phyloP scores from a whole-genome alignment of 73 alveolate species.

The Paramecium sexaurelia region DNA sequence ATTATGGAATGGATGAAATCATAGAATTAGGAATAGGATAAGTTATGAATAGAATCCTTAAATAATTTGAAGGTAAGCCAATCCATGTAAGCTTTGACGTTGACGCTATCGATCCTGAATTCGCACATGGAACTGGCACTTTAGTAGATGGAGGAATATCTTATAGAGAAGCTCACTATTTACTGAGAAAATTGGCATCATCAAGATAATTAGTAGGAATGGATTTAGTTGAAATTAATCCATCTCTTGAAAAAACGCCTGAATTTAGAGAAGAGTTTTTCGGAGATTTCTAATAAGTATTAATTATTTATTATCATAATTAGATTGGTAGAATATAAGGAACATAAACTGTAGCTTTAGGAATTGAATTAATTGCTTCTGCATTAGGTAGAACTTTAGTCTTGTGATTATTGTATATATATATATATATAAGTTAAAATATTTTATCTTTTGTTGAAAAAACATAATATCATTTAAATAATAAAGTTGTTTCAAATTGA shows the following conservation, averaged over 20 bases:
- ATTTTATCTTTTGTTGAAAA: no score
- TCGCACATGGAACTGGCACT: conserved; percentile 52
- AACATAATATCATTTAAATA: no score
- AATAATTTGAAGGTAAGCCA: conserved; percentile 47
- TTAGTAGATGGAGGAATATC: conserved; percentile 40
- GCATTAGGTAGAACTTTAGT: conserved; percentile 48
- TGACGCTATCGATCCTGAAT: conserved; percentile 42
- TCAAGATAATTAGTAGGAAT: conserved; percentile 36
- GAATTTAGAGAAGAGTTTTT: conserved; percentile 46
- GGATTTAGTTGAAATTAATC: conserved; percentile 23
- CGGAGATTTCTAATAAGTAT: conserved; percentile 45
- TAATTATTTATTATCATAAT: neutral
- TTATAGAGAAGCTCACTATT: conserved; percentile 45
- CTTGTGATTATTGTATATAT: neutral
- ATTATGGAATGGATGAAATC: conserved; percentile 51
- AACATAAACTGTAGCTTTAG: conserved; percentile 45
- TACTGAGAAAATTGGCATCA: conserved; percentile 27
- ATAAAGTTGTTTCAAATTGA: no score
- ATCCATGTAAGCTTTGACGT: conserved; percentile 50
- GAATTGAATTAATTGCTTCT: conserved; percentile 36
- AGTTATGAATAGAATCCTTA: neutral
- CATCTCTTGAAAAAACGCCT: neutral
- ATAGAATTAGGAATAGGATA: conserved; percentile 42
- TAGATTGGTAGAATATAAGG: conserved; percentile 53
- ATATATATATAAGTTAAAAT: neutral